Evolutionary conservation across 2,329 filamentous ascomycete species (phyloP).

Genomic region (Bipolaris oryzae): DNA sequence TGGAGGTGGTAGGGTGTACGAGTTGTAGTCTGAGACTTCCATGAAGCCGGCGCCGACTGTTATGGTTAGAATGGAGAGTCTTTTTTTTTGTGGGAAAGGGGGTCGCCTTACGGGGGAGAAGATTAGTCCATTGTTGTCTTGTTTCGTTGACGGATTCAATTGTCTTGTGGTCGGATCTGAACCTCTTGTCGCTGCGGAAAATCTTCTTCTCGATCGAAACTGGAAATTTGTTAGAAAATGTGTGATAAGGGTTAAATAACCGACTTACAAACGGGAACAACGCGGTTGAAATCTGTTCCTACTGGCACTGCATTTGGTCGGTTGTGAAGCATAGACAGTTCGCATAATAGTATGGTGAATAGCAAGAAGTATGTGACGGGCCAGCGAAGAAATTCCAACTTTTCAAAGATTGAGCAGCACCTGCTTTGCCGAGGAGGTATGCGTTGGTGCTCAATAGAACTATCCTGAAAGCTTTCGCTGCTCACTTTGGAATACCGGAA

Average conservation of each 20-base stretch:
- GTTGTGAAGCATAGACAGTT: constrained; percentile 21
- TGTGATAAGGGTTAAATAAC: background rate
- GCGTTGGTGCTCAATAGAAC: constrained; percentile 3
- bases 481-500: constrained; percentile 21
- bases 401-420: constrained; percentile 2
- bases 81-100: background rate
- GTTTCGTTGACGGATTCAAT: constrained; percentile 16
- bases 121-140: constrained; percentile 15
- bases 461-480: constrained; percentile 10
- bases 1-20: constrained; percentile 19
- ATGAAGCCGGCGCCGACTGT: constrained; percentile 26
- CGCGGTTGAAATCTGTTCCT: constrained; percentile 21
- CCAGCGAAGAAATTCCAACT: constrained; percentile 17
- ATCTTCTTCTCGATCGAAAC: constrained; percentile 19
- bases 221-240: constrained; percentile 5
- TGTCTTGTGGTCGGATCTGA: constrained; percentile 26
- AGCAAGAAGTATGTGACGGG: constrained; percentile 15
- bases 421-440: background rate
- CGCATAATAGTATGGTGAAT: constrained; percentile 15
- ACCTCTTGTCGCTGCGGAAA: constrained; percentile 21
- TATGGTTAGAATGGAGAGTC: background rate
- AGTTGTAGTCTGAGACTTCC: constrained; percentile 11
- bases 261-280: constrained; percentile 22
- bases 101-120: constrained; percentile 16
- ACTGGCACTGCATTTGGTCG: constrained; percentile 9